Evolutionary conservation across 768 basidiomycete genomes (phyloP), one percentile per base, ranked within the genome.

Genomic region (Glaciozyma martinii): DNA sequence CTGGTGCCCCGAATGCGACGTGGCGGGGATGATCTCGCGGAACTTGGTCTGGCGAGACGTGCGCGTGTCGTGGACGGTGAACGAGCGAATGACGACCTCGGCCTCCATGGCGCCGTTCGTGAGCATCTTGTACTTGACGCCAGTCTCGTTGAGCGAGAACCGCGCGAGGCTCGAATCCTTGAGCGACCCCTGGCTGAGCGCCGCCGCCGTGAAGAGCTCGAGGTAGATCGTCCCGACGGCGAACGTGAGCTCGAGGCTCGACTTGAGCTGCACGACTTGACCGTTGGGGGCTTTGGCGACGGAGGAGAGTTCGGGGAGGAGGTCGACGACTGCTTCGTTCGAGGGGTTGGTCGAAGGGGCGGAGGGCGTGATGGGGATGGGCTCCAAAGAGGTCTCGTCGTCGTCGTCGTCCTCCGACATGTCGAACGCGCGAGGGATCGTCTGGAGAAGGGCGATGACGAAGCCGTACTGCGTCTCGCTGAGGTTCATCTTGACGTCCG

Each of bases 1-100:
- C 73, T 80, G 79, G 56, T 95, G 90, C 65, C 93, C 92, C 65
- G 86, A 83, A 71, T 95, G 90, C 62, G 85, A 83, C 19, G 90
- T 87, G 8, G 91, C 86, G 18, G 95, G 94, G 66, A 99, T 89
- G 62, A 99, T 92, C 76, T 98, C 93, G 49, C 92, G 84, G 79
- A 92, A 97, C 72, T 83, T 86, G 30, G 90, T 88, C 55, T 80
- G 80, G 10, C 90, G 89, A 1, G 66, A 47, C 0, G 88, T 83
- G 59, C 86, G 81, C 3, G 86, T 97, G 74, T 94, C 93, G 76
- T 82, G 85, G 81, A 97, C 86, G 1, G 90, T 90, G 73, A 98
- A 86, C 0, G 94, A 93, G 71, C 85, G 84, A n/a, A 97, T 77
- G 32, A 91, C 81, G 56, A 97, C 78, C 76, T 95, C 92, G 3